Conservation (phyloP, 257 asterid species). For the Henckelia pumila region DNA sequence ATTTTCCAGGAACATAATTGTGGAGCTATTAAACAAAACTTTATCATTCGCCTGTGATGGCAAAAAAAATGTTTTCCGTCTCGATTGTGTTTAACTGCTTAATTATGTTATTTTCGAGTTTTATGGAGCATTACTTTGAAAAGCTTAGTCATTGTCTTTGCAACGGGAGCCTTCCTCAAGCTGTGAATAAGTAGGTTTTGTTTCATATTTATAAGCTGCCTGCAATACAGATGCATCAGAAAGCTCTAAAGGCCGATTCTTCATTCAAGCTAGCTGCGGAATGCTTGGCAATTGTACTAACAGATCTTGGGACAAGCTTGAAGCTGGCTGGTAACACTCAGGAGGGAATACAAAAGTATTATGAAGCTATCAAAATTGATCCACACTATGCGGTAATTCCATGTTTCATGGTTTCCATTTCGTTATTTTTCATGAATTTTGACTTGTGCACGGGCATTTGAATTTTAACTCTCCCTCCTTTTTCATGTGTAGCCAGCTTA, state of each 20-base stretch:
- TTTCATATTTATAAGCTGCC: slow-evolving; percentile 14
- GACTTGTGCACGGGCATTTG: slow-evolving; percentile 19
- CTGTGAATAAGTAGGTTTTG: slow-evolving; percentile 14
- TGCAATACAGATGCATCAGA: slow-evolving; percentile 85
- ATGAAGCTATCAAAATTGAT: slow-evolving; percentile 88
- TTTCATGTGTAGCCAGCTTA: slow-evolving; percentile 84
- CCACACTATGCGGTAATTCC: slow-evolving; percentile 86
- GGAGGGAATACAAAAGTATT: slow-evolving; percentile 94
- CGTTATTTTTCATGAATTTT: slow-evolving; percentile 16
- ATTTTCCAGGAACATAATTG: background rate
- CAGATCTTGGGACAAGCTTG: slow-evolving; percentile 97
- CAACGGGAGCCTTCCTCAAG: slow-evolving; percentile 13
- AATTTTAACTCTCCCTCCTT: slow-evolving; percentile 30
- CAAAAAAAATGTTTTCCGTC: background rate
- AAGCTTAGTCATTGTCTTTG: slow-evolving; percentile 10
- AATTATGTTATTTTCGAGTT: background rate
- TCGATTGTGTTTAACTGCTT: background rate
- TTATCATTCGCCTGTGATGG: background rate
- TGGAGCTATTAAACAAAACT: background rate
- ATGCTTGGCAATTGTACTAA: slow-evolving; percentile 89
- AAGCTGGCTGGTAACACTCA: slow-evolving; percentile 96
- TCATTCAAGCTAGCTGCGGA: slow-evolving; percentile 87
- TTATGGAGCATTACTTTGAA: slow-evolving; percentile 6
- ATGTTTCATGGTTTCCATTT: slow-evolving; percentile 23
- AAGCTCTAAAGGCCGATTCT: slow-evolving; percentile 79